phyloP scores from a whole-genome alignment of 768 basidiomycete species.

The Kwoniella sp. region DNA sequence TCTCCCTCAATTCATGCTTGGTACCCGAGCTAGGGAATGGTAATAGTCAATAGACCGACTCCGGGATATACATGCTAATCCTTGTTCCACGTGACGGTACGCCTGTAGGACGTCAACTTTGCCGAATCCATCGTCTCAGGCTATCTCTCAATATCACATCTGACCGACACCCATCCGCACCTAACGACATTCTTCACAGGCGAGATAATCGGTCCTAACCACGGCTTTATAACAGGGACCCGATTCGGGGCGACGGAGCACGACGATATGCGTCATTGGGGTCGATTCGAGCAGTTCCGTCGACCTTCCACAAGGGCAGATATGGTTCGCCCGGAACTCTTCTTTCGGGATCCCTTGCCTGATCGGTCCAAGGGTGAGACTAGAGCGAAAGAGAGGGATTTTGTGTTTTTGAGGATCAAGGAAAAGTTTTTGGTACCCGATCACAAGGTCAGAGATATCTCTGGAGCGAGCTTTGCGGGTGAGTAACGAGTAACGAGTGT shows the following conservation, averaged over 20 bases:
- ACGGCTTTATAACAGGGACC: conserved; percentile 84
- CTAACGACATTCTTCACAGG: conserved; percentile 96
- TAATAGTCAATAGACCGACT: background rate
- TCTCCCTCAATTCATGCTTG: no score
- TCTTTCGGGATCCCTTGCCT: conserved; percentile 62
- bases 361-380: conserved; percentile 29
- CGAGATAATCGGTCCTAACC: conserved; percentile 86
- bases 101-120: conserved; percentile 92
- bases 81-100: background rate
- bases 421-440: conserved; percentile 95
- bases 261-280: conserved; percentile 93
- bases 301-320: conserved; percentile 70
- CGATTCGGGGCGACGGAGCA: conserved; percentile 68
- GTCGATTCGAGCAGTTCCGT: conserved; percentile 85
- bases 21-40: no score
- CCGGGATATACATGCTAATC: background rate
- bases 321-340: conserved; percentile 73
- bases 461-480: conserved; percentile 94
- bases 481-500: no score
- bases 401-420: conserved; percentile 94
- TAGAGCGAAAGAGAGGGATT: conserved; percentile 48
- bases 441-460: conserved; percentile 89
- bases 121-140: conserved; percentile 81
- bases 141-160: conserved; percentile 85
- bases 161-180: conserved; percentile 93